Evolutionary conservation across 1,284 basidiomycete species (phyloP).

Genomic region (Melampsora larici-populina): DNA sequence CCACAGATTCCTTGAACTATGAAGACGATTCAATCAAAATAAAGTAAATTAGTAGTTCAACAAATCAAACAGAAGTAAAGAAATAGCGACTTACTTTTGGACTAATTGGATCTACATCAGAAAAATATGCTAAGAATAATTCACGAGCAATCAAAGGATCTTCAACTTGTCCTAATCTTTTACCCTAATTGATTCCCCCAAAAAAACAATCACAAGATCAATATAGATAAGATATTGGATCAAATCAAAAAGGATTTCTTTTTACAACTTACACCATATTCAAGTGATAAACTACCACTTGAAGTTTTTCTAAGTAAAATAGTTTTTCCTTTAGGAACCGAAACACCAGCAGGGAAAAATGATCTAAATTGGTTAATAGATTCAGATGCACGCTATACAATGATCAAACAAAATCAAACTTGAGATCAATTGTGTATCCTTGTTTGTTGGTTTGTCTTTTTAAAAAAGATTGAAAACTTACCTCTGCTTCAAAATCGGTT

Average conservation of each 20-base stretch:
- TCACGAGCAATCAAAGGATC: conserved; percentile 55
- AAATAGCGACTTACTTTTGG: conserved; percentile 47
- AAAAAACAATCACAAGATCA: not conserved
- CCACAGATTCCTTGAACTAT: conserved; percentile 33
- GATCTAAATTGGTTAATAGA: conserved; percentile 54
- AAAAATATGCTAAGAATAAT: conserved; percentile 56
- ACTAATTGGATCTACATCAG: conserved; percentile 54
- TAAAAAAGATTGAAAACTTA: not conserved
- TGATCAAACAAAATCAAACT: not conserved
- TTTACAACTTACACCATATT: conserved; percentile 51
- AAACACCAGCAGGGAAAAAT: conserved; percentile 56
- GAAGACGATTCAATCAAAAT: not conserved
- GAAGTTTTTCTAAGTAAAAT: conserved; percentile 54
- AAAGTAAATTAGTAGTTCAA: not conserved
- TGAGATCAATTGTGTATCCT: too few relatives aligned
- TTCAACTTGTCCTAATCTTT: conserved; percentile 53
- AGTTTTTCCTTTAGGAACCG: conserved; percentile 57
- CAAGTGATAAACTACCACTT: conserved; percentile 52
- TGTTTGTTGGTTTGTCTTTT: too few relatives aligned
- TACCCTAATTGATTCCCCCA: conserved; percentile 48
- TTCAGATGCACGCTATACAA: conserved; percentile 9
- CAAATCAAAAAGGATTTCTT: not conserved
- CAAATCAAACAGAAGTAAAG: not conserved
- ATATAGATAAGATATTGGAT: not conserved
- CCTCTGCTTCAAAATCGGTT: conserved; percentile 41